phyloP scores from a whole-genome alignment of 2,329 filamentous ascomycete species.

The Pestalotiopsis sp. region DNA sequence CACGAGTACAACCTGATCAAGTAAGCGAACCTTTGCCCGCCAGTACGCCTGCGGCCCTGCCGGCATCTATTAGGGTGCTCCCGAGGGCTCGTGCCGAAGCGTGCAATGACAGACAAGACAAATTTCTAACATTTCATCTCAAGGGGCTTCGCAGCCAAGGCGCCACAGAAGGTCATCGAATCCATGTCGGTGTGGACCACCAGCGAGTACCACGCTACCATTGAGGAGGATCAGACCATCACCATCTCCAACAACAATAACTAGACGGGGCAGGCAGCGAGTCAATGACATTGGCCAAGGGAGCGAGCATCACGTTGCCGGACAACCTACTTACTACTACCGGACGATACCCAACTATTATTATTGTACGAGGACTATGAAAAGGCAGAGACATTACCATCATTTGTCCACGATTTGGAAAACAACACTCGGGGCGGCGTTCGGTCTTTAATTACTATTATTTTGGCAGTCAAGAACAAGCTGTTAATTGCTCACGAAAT shows the following conservation, averaged over 20 bases:
- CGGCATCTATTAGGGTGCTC: neutral
- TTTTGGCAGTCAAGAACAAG: neutral
- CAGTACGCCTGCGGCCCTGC: neutral
- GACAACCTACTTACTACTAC: neutral
- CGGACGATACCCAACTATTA: slow-evolving; percentile 5
- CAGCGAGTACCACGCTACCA: slow-evolving; percentile 57
- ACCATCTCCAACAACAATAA: slow-evolving; percentile 38
- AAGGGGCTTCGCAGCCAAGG: slow-evolving; percentile 79
- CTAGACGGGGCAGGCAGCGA: neutral
- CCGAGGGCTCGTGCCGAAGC: neutral
- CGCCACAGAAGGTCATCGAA: slow-evolving; percentile 69
- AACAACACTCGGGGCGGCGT: neutral
- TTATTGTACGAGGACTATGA: neutral
- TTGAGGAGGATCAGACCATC: slow-evolving; percentile 80
- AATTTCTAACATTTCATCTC: neutral
- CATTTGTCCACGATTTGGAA: neutral
- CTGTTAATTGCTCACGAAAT: neutral
- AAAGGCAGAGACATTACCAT: neutral
- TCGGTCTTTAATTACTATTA: neutral
- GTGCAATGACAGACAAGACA: neutral
- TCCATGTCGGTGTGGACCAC: slow-evolving; percentile 62
- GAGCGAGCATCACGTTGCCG: neutral
- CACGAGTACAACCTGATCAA: slow-evolving; percentile 73
- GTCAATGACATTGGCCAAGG: neutral
- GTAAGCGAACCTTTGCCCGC: slow-evolving; percentile 46